These are phyloP conservation scores for Stachybotrys echinatus DNA, from an alignment of 2,329 filamentous ascomycete species.

Conservation along the genomic window DNA sequence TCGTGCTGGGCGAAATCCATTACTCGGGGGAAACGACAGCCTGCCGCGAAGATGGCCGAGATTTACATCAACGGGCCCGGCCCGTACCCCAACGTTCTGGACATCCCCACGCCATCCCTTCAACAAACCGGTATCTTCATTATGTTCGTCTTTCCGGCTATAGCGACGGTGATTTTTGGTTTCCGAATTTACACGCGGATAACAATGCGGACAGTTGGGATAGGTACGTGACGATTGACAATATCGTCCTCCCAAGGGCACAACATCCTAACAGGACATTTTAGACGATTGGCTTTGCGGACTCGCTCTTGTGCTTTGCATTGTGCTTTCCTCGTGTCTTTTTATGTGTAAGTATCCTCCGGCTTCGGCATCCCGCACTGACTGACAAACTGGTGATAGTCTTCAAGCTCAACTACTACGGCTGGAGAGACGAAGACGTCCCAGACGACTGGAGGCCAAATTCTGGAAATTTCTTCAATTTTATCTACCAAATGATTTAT, in stretches of 20 bases:
- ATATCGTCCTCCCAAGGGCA: not conserved
- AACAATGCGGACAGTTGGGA: slow-evolving; percentile 18
- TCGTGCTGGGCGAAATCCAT: no score
- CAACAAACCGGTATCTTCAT: slow-evolving; percentile 22
- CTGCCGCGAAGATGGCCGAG: not conserved
- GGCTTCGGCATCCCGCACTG: slow-evolving; percentile 9
- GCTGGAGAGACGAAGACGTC: slow-evolving; percentile 16
- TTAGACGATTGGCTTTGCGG: slow-evolving; percentile 21
- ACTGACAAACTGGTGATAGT: slow-evolving; percentile 9
- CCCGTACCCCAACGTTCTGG: slow-evolving; percentile 16
- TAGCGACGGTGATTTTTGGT: slow-evolving; percentile 18
- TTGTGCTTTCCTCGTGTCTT: slow-evolving; percentile 14
- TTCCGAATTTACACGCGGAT: slow-evolving; percentile 21
- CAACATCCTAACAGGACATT: not conserved
- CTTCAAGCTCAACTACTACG: slow-evolving; percentile 27
- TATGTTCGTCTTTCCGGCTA: slow-evolving; percentile 23
- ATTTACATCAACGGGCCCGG: slow-evolving; percentile 8
- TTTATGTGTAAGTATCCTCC: slow-evolving; percentile 17
- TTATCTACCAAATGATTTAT: slow-evolving; percentile 34
- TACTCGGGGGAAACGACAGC: no score
- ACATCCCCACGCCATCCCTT: slow-evolving; percentile 25
- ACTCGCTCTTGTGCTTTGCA: slow-evolving; percentile 11
- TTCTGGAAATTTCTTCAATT: slow-evolving; percentile 32
- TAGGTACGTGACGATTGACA: slow-evolving; percentile 8
- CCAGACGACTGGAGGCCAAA: slow-evolving; percentile 14